Base-by-base conservation (phyloP, 805 yeast species). In the Yamadazyma laniorum region DNA sequence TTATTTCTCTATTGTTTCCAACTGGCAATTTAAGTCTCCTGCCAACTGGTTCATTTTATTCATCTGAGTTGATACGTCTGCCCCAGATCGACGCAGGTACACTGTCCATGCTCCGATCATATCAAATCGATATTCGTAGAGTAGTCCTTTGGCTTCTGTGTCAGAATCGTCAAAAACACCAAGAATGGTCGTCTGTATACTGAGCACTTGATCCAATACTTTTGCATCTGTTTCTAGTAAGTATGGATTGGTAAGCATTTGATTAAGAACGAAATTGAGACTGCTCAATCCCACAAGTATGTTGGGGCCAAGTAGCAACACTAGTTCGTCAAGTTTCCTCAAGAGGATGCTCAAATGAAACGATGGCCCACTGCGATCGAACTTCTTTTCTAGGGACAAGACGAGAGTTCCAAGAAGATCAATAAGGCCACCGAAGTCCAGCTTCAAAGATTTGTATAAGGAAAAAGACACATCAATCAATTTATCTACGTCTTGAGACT, bases 51-150 rank as follows among this genome's bases (percentile, higher is more conserved):
- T 9, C 23, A 21, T 7, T 9, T 21, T 21, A 6, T 21, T 9
- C 23, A 21, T 21, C 9, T 21, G 23, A 6, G 6, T 21, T 9
- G 23, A 21, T 21, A 21, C 23, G 23, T 21, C 9, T 21, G 23
- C 9, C 23, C 9, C 23, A 7, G 23, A 21, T 6, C 23, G 23
- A 21, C 23, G 23, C 23, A 21, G 23, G 13, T n/a, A 25, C 5
- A 65, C 52, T 3, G 51, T 41, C 73, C 73, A 68, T 3, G 62
- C 50, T 2, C 59, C 72, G 28, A 67, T 29, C 6, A 64, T 52
- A 40, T 68, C 73, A 37, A 50, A 59, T 35, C 48, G 50, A 46
- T 65, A 65, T 14, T 45, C 48, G 18, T 50, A 38, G 1, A 65
- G 22, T 3, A 61, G 41, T 5, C 22, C 21, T 6, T 35, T 18